Percentiles rank a stretch among this genome's conserved stretches.
phyloP scores from a whole-genome alignment of 2,329 filamentous ascomycete species.

The Fusarium virguliforme region DNA sequence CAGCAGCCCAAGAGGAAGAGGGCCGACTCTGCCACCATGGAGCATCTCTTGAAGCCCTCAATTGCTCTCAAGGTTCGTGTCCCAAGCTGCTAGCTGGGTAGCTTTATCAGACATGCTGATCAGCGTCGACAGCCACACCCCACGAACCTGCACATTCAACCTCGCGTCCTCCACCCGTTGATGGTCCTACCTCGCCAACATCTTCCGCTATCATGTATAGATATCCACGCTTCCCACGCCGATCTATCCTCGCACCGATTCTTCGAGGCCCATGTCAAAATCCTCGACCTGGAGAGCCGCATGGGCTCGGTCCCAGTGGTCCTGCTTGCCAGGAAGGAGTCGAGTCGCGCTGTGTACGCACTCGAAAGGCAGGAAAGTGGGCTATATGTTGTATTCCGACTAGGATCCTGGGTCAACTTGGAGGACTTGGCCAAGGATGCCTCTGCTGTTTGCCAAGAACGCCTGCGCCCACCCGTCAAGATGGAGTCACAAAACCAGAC shows the following conservation, averaged over 20 bases:
- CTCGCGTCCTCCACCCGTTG: conserved; percentile 71
- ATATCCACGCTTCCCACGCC: conserved; percentile 67
- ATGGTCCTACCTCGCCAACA: conserved; percentile 75
- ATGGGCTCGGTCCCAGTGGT: conserved; percentile 69
- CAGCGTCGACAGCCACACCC: conserved; percentile 67
- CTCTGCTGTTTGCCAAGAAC: conserved; percentile 58
- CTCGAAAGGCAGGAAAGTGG: conserved; percentile 76
- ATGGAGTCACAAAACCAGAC: conserved; percentile 37
- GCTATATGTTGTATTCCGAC: conserved; percentile 78
- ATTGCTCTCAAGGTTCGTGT: conserved; percentile 67
- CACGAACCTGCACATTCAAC: conserved; percentile 66
- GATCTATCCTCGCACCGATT: conserved; percentile 69
- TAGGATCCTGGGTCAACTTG: conserved; percentile 77
- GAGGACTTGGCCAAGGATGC: conserved; percentile 67
- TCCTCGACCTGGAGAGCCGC: conserved; percentile 76
- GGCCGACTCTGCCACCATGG: conserved; percentile 61
- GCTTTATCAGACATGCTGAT: conserved; percentile 23
- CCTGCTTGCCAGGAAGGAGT: conserved; percentile 74
- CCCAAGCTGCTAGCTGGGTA: background rate
- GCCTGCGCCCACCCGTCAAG: conserved; percentile 46
- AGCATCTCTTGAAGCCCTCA: conserved; percentile 67
- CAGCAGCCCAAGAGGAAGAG: conserved; percentile 56
- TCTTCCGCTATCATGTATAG: conserved; percentile 74
- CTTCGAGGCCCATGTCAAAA: conserved; percentile 75
- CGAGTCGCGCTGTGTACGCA: conserved; percentile 69